A percentile compares a stretch with the other conserved stretches of the same genome.
These are phyloP conservation scores for Fusarium subtropicale DNA, from an alignment of 2,329 filamentous ascomycete species.

Conservation along the genomic window DNA sequence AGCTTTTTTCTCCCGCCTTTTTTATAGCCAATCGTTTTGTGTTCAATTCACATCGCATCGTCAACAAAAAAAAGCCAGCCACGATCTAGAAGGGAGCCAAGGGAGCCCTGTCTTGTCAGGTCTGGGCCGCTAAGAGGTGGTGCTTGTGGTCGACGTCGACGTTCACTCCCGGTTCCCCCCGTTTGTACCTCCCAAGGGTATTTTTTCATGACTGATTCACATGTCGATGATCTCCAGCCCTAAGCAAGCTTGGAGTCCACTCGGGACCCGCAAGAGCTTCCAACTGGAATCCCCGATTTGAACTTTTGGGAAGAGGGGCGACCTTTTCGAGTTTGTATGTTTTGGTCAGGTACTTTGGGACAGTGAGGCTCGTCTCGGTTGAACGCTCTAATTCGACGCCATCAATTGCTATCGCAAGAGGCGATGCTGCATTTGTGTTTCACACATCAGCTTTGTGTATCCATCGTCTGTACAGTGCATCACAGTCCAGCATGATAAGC, in stretches of 20 bases:
- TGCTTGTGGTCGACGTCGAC: slow-evolving; percentile 35
- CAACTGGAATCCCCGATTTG: slow-evolving; percentile 38
- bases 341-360: background rate
- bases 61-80: slow-evolving; percentile 36
- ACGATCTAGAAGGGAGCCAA: slow-evolving; percentile 7
- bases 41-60: slow-evolving; percentile 39
- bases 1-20: slow-evolving; percentile 24
- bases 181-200: slow-evolving; percentile 15
- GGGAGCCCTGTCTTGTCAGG: slow-evolving; percentile 13
- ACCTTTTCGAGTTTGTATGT: background rate
- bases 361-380: slow-evolving; percentile 16
- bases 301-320: slow-evolving; percentile 12
- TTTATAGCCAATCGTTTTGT: slow-evolving; percentile 31
- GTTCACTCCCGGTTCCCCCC: slow-evolving; percentile 42
- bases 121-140: slow-evolving; percentile 18
- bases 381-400: slow-evolving; percentile 16
- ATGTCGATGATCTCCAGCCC: slow-evolving; percentile 49
- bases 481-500: slow-evolving; percentile 1
- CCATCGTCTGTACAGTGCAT: background rate
- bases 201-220: slow-evolving; percentile 37
- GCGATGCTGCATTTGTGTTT: slow-evolving; percentile 1
- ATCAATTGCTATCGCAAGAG: background rate
- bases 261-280: slow-evolving; percentile 39
- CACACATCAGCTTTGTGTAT: background rate
- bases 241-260: slow-evolving; percentile 35